Evolutionary conservation across 345 rosid species (phyloP).

Genomic region (Limnanthes douglasii): DNA sequence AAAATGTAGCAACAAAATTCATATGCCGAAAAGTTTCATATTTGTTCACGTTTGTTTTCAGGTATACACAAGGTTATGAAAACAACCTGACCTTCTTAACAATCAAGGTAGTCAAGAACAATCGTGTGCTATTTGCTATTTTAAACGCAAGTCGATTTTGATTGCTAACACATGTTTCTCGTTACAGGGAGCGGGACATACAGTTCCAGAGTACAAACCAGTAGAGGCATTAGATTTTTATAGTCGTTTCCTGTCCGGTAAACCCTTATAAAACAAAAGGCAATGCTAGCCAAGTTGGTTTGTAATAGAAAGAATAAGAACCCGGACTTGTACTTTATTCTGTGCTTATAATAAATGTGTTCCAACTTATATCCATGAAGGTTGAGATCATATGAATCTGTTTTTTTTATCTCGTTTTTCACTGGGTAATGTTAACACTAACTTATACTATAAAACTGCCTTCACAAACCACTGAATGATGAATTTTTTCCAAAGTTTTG

Average conservation of each 20-base stretch:
- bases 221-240: conserved; percentile 65
- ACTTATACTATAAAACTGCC: too few relatives aligned
- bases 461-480: too few relatives aligned
- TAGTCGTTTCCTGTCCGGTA: conserved; percentile 52
- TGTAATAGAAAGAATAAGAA: too few relatives aligned
- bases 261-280: conserved; percentile 20
- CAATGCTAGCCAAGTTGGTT: too few relatives aligned
- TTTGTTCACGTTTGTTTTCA: conserved; percentile 11
- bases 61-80: conserved; percentile 55
- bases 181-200: conserved; percentile 78
- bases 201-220: conserved; percentile 84
- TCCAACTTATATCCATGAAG: too few relatives aligned
- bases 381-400: too few relatives aligned
- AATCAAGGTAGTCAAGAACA: conserved; percentile 31
- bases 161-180: not conserved
- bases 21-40: not conserved
- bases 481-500: too few relatives aligned
- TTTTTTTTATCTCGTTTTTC: too few relatives aligned
- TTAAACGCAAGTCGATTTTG: not conserved
- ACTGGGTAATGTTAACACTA: too few relatives aligned
- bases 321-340: too few relatives aligned
- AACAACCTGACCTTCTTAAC: conserved; percentile 77
- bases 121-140: not conserved
- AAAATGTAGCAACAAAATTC: not conserved
- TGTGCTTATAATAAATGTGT: too few relatives aligned